Evolutionary conservation across 192 early-diverging fungal species (phyloP).

Genomic region (Rhizophagus prolifer): DNA sequence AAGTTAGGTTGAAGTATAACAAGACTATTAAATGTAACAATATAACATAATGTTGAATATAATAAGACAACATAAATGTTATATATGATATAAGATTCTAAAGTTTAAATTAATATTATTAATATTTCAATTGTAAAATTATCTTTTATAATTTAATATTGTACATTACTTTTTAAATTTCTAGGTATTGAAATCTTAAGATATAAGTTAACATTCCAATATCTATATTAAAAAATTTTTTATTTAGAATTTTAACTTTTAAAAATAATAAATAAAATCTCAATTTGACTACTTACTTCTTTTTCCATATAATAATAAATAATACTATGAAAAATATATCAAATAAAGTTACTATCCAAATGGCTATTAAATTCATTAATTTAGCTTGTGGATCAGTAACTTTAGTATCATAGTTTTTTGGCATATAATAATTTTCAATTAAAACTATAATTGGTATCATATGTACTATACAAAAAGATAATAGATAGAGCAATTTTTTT

Average conservation of each 20-base stretch:
- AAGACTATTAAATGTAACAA: background rate
- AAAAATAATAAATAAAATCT: too few relatives aligned
- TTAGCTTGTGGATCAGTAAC: too few relatives aligned
- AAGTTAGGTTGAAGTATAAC: too few relatives aligned
- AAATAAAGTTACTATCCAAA: background rate
- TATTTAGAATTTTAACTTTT: background rate
- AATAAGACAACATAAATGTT: background rate
- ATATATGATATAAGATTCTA: background rate
- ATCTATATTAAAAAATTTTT: background rate
- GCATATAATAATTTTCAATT: background rate
- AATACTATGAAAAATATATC: background rate
- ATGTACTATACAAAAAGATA: background rate
- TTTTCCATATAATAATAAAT: background rate
- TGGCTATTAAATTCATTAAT: too few relatives aligned
- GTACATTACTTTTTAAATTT: background rate
- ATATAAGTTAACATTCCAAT: background rate
- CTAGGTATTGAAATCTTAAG: background rate
- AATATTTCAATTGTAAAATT: background rate
- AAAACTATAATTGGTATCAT: background rate
- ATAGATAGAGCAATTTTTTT: background rate
- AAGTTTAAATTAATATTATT: background rate
- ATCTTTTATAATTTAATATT: background rate
- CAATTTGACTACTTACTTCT: background rate
- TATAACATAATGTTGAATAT: background rate
- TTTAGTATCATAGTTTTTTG: too few relatives aligned